Base-by-base conservation (phyloP, 23 red algal species). In the Rhodosorus marinus region DNA sequence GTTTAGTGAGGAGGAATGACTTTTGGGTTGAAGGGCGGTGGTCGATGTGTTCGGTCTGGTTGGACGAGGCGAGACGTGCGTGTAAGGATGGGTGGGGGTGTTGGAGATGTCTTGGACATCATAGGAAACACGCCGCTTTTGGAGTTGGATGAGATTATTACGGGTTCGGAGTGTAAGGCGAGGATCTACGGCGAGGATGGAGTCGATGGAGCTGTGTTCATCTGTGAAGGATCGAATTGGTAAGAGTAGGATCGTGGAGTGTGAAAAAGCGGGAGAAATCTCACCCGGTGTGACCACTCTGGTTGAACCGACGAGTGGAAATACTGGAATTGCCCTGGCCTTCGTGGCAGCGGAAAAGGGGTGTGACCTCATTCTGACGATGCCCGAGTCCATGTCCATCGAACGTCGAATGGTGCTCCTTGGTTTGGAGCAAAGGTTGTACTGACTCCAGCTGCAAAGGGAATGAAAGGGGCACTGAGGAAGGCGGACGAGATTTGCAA, bases 181-280 rank as follows among this genome's bases (percentile, higher is more conserved):
- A 32, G 20, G 64, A 3, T n/a, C 64, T 26, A 62, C 60, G 20
- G 68, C 54, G 28, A 74, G 64, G 53, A 62, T 54, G 20, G 68
- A 74, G 54, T 74, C 40, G 55, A 11, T 74, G 49, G 64, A 74
- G 11, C 46, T 58, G 38, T 54, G 68, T 26, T n/a, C n/a, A n/a
- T 51, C 40, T 29, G 68, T 74, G 55, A 74, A 74, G 22, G 68
- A 74, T 42, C 68, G 68, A 33, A 74, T 74, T 33, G 68, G 28
- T n/a, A 24, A 62, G 6, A 54, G 68, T 1, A 74, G 60, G 68
- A 26, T 74, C 1, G 54, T 49, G 43, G 68, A 74, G 17, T 54
- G 55, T 4, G 68, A 74, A 35, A 30, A 51, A 14, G 34, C 21
- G 14, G 68, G 68, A 5, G 24, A 21, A 15, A 55, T 74, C 29